Evolutionary conservation across 2,329 filamentous ascomycete species (phyloP).

Genomic region (Penicillium sp.): DNA sequence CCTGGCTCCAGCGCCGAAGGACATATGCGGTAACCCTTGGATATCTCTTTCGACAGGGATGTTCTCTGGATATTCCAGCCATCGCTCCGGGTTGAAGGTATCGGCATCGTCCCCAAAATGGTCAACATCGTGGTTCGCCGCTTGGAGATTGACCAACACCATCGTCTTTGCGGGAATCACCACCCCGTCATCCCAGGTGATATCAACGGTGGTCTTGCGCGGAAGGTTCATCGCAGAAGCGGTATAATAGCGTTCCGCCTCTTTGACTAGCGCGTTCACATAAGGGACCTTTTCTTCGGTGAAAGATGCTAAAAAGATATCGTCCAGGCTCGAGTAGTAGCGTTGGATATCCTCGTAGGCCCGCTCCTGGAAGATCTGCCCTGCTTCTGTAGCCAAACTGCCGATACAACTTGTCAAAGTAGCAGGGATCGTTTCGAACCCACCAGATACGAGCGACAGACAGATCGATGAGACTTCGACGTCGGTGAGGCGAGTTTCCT

Average conservation of each 20-base stretch:
- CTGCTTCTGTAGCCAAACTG: slow-evolving; percentile 5
- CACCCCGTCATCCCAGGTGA: slow-evolving; percentile 61
- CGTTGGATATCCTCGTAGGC: slow-evolving; percentile 64
- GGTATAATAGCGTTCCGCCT: slow-evolving; percentile 69
- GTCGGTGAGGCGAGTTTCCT: slow-evolving; percentile 60
- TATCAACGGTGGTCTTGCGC: slow-evolving; percentile 62
- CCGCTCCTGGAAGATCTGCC: slow-evolving; percentile 48
- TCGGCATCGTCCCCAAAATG: slow-evolving; percentile 57
- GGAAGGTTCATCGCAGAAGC: slow-evolving; percentile 71
- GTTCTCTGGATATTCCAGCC: slow-evolving; percentile 44
- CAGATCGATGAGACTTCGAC: slow-evolving; percentile 72
- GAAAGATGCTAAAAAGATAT: slow-evolving; percentile 58
- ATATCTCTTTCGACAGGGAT: slow-evolving; percentile 42
- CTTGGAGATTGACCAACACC: slow-evolving; percentile 72
- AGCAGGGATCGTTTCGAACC: slow-evolving; percentile 70
- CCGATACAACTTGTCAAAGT: slow-evolving; percentile 53
- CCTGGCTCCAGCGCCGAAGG: slow-evolving; percentile 55
- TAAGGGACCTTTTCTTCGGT: slow-evolving; percentile 68
- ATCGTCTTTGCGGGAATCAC: slow-evolving; percentile 68
- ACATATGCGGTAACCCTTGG: slow-evolving; percentile 51
- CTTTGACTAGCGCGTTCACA: slow-evolving; percentile 69
- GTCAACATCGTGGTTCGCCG: slow-evolving; percentile 59
- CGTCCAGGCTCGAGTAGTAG: slow-evolving; percentile 51
- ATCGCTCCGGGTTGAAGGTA: slow-evolving; percentile 63
- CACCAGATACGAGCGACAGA: slow-evolving; percentile 70